Evolutionary conservation across 192 early-diverging fungal genomes (phyloP), one percentile per base, ranked within the genome.

Genomic region (Endogone sp.): DNA sequence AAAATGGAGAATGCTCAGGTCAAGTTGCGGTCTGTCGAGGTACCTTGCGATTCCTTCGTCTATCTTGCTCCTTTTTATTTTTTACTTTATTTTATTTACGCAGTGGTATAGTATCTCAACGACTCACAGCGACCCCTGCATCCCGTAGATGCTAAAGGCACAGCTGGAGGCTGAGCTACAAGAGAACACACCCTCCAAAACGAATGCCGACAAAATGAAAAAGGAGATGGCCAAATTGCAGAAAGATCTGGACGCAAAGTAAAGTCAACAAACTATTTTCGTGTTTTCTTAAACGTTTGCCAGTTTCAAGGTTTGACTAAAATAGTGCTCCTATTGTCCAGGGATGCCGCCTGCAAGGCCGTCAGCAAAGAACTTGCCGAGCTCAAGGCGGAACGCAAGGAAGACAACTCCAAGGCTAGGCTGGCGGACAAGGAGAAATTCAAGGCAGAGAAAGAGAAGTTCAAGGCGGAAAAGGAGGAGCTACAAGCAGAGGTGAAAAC

Each of bases 141-240:
- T 49, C 37, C 16, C 16, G 16, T 22, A 60, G 59, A 60, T 60
- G 59, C 22, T 60, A 6, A 60, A 60, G 22, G 27, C 59, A 21
- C 59, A 60, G 27, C 59, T 60, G 10, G 59, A 60, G 21, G 22
- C 22, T 22, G 59, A 60, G 22, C 10, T 23, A 2, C 59, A 60
- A 28, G 59, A 60, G 27, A 60, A 60, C 27, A 21, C 59, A 28
- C 59, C 59, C 6, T 60, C 59, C 9, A 60, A 60, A 60, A 16
- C 59, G 10, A 28, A 6, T 11, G 10, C 21, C 6, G 37, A 49
- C 16, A 49, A 49, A 16, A 49, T 49, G 37, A 49, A 49, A 16
- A 49, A 49, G 16, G 37, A 49, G 6, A 49, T 49, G 37, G 37
- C 1, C 37, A 49, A 49, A 16, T 1, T 49, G 1, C 37, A 49